phyloP scores from a whole-genome alignment of 768 basidiomycete species.

The Lactarius hatsudake region DNA sequence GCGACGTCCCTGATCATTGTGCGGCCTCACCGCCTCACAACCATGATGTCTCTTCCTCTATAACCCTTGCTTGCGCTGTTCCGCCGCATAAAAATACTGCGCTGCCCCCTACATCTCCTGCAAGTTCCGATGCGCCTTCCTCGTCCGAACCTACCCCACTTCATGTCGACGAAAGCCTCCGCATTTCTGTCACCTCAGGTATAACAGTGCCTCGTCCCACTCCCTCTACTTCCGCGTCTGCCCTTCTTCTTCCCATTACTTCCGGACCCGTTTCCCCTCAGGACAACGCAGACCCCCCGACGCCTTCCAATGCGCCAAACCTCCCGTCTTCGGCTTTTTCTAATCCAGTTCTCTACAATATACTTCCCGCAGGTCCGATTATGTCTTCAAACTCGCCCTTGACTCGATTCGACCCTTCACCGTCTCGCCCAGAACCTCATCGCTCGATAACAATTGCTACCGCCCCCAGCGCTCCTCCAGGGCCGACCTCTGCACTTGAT shows the following conservation, averaged over 20 bases:
- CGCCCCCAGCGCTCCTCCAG: neutral
- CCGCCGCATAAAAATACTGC: no score
- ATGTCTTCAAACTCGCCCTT: neutral
- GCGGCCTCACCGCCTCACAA: no score
- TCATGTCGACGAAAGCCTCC: neutral
- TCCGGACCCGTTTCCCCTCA: no score
- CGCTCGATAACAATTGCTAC: neutral
- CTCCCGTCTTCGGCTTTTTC: neutral
- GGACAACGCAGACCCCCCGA: neutral
- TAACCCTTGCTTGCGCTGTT: no score
- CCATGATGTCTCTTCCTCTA: no score
- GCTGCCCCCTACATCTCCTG: no score
- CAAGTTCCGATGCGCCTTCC: neutral
- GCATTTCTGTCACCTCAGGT: no score
- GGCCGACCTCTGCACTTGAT: neutral
- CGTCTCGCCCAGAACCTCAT: neutral
- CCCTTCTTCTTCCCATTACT: no score
- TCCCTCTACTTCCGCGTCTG: no score
- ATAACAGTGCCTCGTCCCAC: neutral
- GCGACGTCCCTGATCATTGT: no score
- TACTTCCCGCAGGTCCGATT: neutral
- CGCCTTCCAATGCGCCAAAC: no score
- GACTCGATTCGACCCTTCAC: neutral
- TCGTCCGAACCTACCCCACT: neutral
- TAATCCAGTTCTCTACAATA: neutral